These are phyloP conservation scores for Lasiosphaeriaceae sp. DNA, from an alignment of 495 filamentous ascomycete species.

Conservation along the genomic window DNA sequence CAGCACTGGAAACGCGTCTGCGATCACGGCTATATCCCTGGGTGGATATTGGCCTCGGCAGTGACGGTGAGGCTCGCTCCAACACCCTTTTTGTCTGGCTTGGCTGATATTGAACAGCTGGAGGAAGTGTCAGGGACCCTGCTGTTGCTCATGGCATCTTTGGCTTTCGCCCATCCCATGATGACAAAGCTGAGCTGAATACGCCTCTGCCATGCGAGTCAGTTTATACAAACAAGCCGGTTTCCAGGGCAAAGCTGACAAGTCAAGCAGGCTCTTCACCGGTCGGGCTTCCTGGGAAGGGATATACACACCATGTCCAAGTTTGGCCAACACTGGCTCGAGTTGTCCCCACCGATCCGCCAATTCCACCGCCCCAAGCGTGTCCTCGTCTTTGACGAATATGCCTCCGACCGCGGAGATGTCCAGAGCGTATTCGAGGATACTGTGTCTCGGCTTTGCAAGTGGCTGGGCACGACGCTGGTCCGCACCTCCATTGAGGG, in stretches of 20 bases:
- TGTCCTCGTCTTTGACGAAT: background rate
- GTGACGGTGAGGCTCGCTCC: no score
- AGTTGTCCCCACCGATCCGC: background rate
- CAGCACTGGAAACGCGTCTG: no score
- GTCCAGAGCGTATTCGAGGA: background rate
- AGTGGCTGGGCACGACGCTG: background rate
- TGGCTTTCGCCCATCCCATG: background rate
- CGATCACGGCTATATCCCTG: no score
- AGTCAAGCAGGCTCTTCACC: no score
- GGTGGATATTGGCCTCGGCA: no score
- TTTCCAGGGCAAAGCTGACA: no score
- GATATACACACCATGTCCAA: background rate
- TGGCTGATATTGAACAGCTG: no score
- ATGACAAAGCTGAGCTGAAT: background rate
- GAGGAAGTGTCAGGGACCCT: background rate
- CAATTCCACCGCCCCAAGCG: background rate
- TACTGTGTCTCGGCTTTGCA: background rate
- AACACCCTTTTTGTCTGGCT: no score
- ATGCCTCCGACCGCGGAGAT: background rate
- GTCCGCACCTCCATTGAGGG: background rate
- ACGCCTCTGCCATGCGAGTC: no score
- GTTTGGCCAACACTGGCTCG: background rate
- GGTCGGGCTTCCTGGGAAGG: background rate
- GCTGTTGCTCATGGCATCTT: background rate
- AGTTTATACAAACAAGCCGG: no score